Base-by-base conservation (phyloP, 495 filamentous ascomycete genomes). In the Penicillium coprophilum region DNA sequence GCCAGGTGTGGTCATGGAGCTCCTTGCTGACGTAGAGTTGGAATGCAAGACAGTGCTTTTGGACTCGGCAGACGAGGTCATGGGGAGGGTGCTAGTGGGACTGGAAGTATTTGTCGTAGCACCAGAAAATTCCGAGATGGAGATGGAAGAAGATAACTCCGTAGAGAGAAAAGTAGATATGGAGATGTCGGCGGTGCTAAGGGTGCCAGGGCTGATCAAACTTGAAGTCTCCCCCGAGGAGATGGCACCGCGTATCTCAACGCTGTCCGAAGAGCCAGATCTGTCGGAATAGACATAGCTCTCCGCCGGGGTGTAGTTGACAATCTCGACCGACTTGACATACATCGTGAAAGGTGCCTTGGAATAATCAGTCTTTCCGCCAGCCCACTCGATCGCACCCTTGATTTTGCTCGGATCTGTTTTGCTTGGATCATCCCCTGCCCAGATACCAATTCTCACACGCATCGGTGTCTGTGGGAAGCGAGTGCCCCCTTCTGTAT, bases 311-410 rank as follows among this genome's bases (percentile, higher is more conserved):
- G n/a, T 32, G 27, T 31, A 47, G 23, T 47, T 32, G 27, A 47
- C 45, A 20, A 47, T 47, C 8, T 47, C 17, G 6, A 47, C 28
- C n/a, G 45, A 47, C 28, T 47, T 47, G 28, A 32, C 28, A n/a
- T 47, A 47, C 28, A 31, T 47, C 27, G 27, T 47, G 27, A 47
- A 47, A 1, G 45, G 45, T 6, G n/a, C 45, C 4, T 47, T 20
- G 8, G 45, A 31, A n/a, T 31, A 46, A 17, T 31, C 27, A 12
- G 45, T 47, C 27, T 47, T n/a, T 3, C 27, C 27, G n/a, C 45
- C 45, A 3, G 27, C 45, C 28, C 45, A 47, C n/a, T 31, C 27
- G 19, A 31, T 31, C 0, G 28, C 28, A 4, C 17, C n/a, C n/a
- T 47, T 47, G 4, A 7, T 2, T 20, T 2, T 47, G n/a, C 4